Base-by-base conservation (phyloP, 192 early-diverging fungal species). In the Podila clonocystis region DNA sequence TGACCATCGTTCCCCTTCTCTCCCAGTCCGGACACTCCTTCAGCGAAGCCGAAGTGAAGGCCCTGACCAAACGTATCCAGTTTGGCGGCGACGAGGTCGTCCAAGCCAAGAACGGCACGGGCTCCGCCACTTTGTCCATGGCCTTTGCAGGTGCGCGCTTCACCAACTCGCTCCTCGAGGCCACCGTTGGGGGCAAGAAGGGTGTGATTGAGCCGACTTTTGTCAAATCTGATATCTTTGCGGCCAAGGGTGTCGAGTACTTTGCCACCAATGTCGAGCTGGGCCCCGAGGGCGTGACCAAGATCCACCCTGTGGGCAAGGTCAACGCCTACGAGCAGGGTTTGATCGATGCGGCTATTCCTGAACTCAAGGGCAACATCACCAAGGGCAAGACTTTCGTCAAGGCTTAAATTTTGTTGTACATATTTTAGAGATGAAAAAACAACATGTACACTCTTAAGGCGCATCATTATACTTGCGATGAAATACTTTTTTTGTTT, bases 71-170 rank as follows among this genome's bases (percentile, higher is more conserved):
- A 78, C 95, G 96, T 82, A 98, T 98, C 84, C 97, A 98, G 88
- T 97, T 92, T 82, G 97, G 95, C 78, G 97, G 97, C 78, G 97
- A 98, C 82, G 97, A 98, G 86, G 97, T 98, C 36, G 95, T 98
- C 82, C 94, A 97, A 91, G 97, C 97, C 79, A 98, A 98, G 92
- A 93, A 96, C 89, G 97, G 97, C 63, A 91, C 93, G 49, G 95
- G 93, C 20, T 93, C 92, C 33, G 94, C 95, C 63, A 96, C 94
- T 26, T 89, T 96, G 65, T 95, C 94, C 50, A 95, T 95, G 95
- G 94, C 94, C 41, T 92, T 90, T 65, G 92, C 94, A 67, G 94
- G 92, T 62, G 92, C 94, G 36, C 89, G 95, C 58, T 99, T 99
- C 85, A 89, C 93, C 68, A 87, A 94, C 85, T 94, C 95, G 45